phyloP scores from a whole-genome alignment of 2,329 filamentous ascomycete genomes.

The Bipolaris victoriae region DNA sequence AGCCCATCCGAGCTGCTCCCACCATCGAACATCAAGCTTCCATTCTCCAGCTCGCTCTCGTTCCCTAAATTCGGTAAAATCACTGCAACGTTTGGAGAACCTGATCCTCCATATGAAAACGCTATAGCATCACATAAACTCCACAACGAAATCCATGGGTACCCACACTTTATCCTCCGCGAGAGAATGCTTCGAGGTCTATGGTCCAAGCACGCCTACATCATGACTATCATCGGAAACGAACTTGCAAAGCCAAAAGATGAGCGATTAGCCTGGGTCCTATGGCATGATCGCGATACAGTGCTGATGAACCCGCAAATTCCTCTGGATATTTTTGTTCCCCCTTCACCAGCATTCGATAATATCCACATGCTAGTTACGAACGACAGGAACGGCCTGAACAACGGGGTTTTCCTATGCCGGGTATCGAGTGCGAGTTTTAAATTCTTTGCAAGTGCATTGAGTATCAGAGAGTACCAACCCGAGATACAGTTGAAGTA shows the following conservation, averaged over 20 bases:
- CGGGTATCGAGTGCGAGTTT: constrained; percentile 49
- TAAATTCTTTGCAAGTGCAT: constrained; percentile 46
- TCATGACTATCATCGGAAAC: constrained; percentile 6
- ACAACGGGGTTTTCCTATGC: constrained; percentile 49
- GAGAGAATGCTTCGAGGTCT: constrained; percentile 11
- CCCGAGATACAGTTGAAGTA: constrained; percentile 8
- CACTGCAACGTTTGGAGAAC: constrained; percentile 8
- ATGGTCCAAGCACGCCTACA: constrained; percentile 13
- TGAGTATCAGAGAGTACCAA: constrained; percentile 8
- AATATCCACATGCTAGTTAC: constrained; percentile 42
- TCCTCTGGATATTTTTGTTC: constrained; percentile 7
- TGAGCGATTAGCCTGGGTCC: constrained; percentile 4
- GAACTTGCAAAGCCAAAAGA: constrained; percentile 8
- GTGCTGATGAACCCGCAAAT: constrained; percentile 10
- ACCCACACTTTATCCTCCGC: constrained; percentile 7
- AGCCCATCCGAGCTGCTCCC: background rate
- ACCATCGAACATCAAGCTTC: background rate
- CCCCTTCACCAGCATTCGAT: background rate
- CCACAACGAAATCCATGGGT: constrained; percentile 7
- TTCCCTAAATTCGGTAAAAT: constrained; percentile 9
- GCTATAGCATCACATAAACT: constrained; percentile 6
- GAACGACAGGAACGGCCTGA: constrained; percentile 51
- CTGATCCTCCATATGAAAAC: constrained; percentile 7
- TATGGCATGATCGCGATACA: constrained; percentile 13
- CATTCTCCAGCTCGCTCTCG: background rate